phyloP scores from a whole-genome alignment of 1,139 yeast genomes.

The Sugiyamaella neomexicana region DNA sequence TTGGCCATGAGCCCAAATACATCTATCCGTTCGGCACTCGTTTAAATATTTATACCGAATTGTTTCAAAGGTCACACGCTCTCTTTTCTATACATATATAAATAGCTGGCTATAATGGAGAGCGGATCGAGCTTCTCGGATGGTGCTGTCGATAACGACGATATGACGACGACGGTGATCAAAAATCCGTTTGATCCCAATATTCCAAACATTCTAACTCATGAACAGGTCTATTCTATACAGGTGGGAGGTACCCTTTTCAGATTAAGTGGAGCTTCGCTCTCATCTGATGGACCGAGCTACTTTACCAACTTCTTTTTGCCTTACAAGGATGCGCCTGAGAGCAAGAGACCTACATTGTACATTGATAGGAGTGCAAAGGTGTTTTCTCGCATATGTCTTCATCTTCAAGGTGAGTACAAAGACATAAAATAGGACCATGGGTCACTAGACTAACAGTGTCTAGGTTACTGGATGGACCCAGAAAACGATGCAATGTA shows the following conservation, averaged over 20 bases:
- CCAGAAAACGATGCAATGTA: slow-evolving; percentile 60
- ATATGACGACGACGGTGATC: slow-evolving; percentile 4
- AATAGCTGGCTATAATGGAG: slow-evolving; percentile 6
- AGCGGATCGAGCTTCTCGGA: neutral
- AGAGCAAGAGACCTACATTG: slow-evolving; percentile 45
- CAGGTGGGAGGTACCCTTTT: slow-evolving; percentile 64
- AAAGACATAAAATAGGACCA: neutral
- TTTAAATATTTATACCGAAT: neutral
- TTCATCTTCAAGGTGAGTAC: slow-evolving; percentile 57
- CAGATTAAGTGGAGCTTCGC: slow-evolving; percentile 70
- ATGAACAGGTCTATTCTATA: slow-evolving; percentile 64
- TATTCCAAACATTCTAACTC: slow-evolving; percentile 62
- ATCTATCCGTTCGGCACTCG: neutral
- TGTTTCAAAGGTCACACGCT: too few relatives aligned
- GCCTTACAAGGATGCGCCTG: slow-evolving; percentile 32
- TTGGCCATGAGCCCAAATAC: too few relatives aligned
- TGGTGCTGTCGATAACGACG: neutral
- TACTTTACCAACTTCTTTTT: slow-evolving; percentile 50
- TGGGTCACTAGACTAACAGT: slow-evolving; percentile 2
- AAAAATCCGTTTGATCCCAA: slow-evolving; percentile 43
- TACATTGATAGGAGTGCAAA: slow-evolving; percentile 76
- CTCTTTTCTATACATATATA: neutral
- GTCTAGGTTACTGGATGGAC: slow-evolving; percentile 56
- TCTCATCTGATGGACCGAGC: slow-evolving; percentile 72
- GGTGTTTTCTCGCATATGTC: slow-evolving; percentile 63